phyloP scores from a whole-genome alignment of 192 early-diverging fungal species.

The Umbelopsis ramanniana region DNA sequence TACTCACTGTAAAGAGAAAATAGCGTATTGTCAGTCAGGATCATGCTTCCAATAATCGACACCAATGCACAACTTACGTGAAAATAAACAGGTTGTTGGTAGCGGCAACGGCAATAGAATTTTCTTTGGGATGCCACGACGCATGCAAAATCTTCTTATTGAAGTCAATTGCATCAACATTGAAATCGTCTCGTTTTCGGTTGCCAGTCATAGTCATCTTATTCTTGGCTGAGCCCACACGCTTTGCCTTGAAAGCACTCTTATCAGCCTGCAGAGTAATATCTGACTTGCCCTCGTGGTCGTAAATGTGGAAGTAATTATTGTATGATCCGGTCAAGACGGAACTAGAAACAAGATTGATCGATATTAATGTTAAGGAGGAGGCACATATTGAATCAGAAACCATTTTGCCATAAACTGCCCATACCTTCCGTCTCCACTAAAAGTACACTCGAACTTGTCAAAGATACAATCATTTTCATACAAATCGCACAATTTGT shows the following conservation, averaged over 20 bases:
- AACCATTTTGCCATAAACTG: not conserved
- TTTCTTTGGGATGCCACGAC: constrained; percentile 93
- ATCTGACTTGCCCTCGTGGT: constrained; percentile 74
- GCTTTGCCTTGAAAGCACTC: constrained; percentile 95
- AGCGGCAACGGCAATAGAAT: constrained; percentile 89
- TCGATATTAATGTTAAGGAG: not conserved
- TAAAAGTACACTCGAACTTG: constrained; percentile 98
- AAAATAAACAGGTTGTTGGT: constrained; percentile 93
- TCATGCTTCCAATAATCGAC: too few species aligned
- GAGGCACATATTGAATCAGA: not conserved
- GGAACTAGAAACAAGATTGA: constrained; percentile 47
- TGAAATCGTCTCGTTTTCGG: constrained; percentile 59
- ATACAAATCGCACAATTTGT: constrained; percentile 97
- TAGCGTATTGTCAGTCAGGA: not conserved
- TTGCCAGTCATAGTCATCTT: constrained; percentile 58
- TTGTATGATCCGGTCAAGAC: constrained; percentile 96
- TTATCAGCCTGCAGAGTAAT: constrained; percentile 96
- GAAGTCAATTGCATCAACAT: constrained; percentile 81
- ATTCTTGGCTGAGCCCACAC: constrained; percentile 70
- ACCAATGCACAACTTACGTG: constrained; percentile 42
- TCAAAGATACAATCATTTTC: constrained; percentile 99
- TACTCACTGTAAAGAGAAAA: constrained; percentile 9
- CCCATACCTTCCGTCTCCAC: constrained; percentile 89
- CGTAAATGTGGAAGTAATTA: constrained; percentile 98
- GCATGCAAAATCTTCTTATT: constrained; percentile 92